Evolutionary conservation across 1,284 basidiomycete genomes (phyloP).

Genomic region (Mycena citricolor): DNA sequence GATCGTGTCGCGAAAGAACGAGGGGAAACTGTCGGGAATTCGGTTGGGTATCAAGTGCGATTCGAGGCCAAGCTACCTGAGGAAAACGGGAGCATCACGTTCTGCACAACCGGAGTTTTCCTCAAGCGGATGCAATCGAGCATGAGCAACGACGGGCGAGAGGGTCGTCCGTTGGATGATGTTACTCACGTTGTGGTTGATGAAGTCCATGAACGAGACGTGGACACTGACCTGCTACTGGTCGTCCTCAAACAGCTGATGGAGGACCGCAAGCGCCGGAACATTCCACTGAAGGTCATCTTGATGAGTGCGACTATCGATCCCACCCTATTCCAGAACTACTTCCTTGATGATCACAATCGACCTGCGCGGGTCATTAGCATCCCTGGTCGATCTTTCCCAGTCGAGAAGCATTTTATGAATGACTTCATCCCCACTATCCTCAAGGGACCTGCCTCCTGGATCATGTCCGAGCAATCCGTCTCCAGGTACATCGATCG

Average conservation of each 20-base stretch:
- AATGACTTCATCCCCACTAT: constrained; percentile 75
- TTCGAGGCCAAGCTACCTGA: constrained; percentile 85
- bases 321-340: constrained; percentile 83
- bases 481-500: constrained; percentile 76
- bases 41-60: constrained; percentile 91
- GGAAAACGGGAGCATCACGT: constrained; percentile 85
- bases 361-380: constrained; percentile 76
- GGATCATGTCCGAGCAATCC: constrained; percentile 31
- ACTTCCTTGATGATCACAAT: constrained; percentile 73
- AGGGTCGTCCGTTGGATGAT: constrained; percentile 58
- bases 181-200: constrained; percentile 93
- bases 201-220: constrained; percentile 95
- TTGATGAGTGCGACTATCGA: constrained; percentile 98
- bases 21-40: constrained; percentile 71
- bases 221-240: constrained; percentile 91
- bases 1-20: constrained; percentile 91
- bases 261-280: constrained; percentile 71
- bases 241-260: constrained; percentile 89
- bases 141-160: constrained; percentile 43
- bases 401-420: constrained; percentile 81
- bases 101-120: constrained; percentile 94
- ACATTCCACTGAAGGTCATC: constrained; percentile 82
- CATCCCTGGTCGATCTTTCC: constrained; percentile 91
- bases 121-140: constrained; percentile 85
- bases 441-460: constrained; percentile 33